Evolutionary conservation across 2,329 filamentous ascomycete species (phyloP), one percentile per base, ranked within the genome.

Genomic region (Hypoxylon sp.): DNA sequence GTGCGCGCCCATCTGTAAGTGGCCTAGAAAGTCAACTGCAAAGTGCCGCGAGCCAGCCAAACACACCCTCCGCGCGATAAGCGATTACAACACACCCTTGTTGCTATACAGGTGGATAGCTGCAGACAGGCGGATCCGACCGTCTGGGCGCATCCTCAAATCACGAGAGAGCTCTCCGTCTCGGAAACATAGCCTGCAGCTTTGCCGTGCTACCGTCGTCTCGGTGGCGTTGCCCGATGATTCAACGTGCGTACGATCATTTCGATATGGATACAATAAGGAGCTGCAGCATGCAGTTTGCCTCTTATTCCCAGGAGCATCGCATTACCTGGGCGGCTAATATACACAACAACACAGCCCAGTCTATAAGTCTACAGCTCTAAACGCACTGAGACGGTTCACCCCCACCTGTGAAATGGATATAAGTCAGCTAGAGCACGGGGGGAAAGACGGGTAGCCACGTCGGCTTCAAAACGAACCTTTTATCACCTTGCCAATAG

Each of bases 401-500:
- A 52, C 75, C 73, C 60, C 71, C 76, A 26, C 76, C 77, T 77
- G 29, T 33, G 51, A 66, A 42, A 51, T 9, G 51, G 31, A 66
- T 60, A 61, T 54, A 70, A 68, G 68, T 73, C 46, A 74, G 70
- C 68, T 24, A 17, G 24, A 1, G 24, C 6, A 35, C 53, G 39
- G 17, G 24, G 24, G 22, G 47, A 22, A 44, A 47, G 58, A 67
- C 59, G 63, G 67, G 63, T 63, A 67, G 67, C 46, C 39, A 52
- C 50, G 47, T 35, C 58, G 55, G n/a, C 50, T 24, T 24, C 5
- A 39, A 33, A 22, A 80, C 81, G 73, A 68, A 85, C 85, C 83
- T 66, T 78, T 79, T 5, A 87, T 79, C 75, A 95, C 90, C 81
- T 95, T 94, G 13, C 83, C 82, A 61, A 92, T 82, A 0, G 92